Conservation (phyloP, 2,329 filamentous ascomycete species). For the Fusarium fracticaudum region DNA sequence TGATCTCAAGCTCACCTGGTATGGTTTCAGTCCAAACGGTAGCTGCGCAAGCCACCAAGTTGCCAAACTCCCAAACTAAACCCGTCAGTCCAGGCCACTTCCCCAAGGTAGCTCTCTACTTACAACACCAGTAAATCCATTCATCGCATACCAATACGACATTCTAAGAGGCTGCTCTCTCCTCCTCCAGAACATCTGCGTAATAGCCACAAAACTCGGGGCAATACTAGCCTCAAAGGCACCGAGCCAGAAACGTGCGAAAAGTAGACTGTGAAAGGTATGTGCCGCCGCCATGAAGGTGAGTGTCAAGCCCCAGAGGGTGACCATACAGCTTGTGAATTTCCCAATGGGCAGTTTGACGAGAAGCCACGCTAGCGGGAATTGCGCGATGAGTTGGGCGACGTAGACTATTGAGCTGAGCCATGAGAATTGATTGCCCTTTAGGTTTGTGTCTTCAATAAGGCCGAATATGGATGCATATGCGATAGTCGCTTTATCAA, state of each 20-base stretch:
- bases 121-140: slow-evolving; percentile 29
- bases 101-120: fast-evolving
- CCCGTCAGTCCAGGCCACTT: fast-evolving
- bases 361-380: slow-evolving; percentile 63
- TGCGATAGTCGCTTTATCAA: slow-evolving; percentile 55
- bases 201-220: slow-evolving; percentile 45
- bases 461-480: slow-evolving; percentile 74
- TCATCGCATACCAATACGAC: slow-evolving; percentile 36
- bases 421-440: slow-evolving; percentile 70
- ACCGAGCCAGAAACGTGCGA: slow-evolving; percentile 56
- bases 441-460: slow-evolving; percentile 59
- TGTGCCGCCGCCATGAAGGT: slow-evolving; percentile 62
- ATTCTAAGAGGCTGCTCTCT: slow-evolving; percentile 45
- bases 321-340: slow-evolving; percentile 59
- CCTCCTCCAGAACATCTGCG: slow-evolving; percentile 50
- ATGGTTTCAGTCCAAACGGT: slow-evolving; percentile 22
- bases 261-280: slow-evolving; percentile 57
- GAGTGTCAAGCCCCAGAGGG: slow-evolving; percentile 63
- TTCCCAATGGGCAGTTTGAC: slow-evolving; percentile 65
- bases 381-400: slow-evolving; percentile 55
- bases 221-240: slow-evolving; percentile 58
- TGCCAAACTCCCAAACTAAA: slow-evolving; percentile 29
- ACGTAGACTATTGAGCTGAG: slow-evolving; percentile 56
- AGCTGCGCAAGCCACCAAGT: slow-evolving; percentile 33
- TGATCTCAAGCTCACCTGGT: not conserved